Conservation (phyloP, 1,139 yeast genomes). For the Zygosaccharomyces sapae region DNA sequence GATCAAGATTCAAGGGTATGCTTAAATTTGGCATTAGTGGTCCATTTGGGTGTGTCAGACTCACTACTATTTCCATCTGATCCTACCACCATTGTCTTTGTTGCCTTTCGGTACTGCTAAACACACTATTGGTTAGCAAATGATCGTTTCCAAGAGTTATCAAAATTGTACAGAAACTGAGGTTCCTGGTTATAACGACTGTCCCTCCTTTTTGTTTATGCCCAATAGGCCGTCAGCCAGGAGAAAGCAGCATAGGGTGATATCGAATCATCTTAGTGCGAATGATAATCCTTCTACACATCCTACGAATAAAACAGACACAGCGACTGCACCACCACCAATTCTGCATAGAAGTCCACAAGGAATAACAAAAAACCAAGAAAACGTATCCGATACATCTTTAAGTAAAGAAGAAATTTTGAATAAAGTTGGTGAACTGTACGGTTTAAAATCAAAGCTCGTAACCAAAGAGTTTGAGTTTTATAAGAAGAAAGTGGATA, state of each 20-base stretch:
- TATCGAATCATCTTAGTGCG: constrained; percentile 14
- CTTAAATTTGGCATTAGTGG: not conserved
- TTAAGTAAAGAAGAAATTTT: constrained; percentile 22
- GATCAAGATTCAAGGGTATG: not conserved
- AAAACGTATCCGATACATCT: not conserved
- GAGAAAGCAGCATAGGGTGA: constrained; percentile 2
- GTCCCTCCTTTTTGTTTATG: constrained; percentile 34
- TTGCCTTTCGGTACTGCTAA: too few species aligned
- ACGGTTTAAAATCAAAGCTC: constrained; percentile 19
- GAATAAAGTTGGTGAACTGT: constrained; percentile 17
- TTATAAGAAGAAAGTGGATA: constrained; percentile 28
- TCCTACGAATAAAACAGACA: not conserved
- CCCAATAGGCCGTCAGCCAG: constrained; percentile 18
- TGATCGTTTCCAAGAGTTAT: constrained; percentile 23
- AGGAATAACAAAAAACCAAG: not conserved
- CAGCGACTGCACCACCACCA: constrained; percentile 8
- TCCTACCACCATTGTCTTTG: too few species aligned
- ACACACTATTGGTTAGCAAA: not conserved
- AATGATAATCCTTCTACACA: not conserved
- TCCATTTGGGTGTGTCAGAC: not conserved
- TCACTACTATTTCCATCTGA: too few species aligned
- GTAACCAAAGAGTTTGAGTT: constrained; percentile 27
- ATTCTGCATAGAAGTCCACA: not conserved
- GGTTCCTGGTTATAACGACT: constrained; percentile 37
- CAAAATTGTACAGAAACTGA: constrained; percentile 37